Base-by-base conservation (phyloP, 192 early-diverging fungal genomes). In the Obelidium mucronatum region DNA sequence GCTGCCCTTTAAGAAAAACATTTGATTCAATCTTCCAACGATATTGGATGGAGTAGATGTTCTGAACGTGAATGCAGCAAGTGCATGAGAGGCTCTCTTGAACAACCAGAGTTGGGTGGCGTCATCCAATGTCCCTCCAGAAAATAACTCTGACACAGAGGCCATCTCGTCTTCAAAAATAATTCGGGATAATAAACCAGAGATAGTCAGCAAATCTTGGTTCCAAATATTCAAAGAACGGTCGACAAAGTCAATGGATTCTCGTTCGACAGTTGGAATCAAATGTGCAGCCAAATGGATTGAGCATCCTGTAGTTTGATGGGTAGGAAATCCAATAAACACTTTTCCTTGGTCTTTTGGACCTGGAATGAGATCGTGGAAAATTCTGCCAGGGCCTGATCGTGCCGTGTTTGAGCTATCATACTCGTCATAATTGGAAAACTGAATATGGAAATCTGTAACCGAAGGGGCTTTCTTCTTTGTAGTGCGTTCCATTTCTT, bases 221-320 rank as follows among this genome's bases (percentile, higher is more conserved):
- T 97, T 97, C 91, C 93, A 97, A 33, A 87, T 73, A 53, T 88
- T 86, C 1, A 97, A 83, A 17, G 85, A 85, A 19, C 88, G 89
- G 79, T 96, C 94, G 3, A 93, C 93, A 86, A 97, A 95, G 63
- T 97, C 95, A 35, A 97, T 88, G 15, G 84, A 87, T 77, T 97
- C 95, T 55, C 95, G 89, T 67, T 97, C 94, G 2, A 97, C 95
- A 4, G 95, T 97, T 0, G 94, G 95, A 69, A 97, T 97, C 33
- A 97, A 85, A 42, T 93, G 89, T 11, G 90, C 93, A 11, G 92
- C 92, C 37, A 96, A 76, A 63, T 94, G 94, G 33, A 89, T 87
- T 28, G 85, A 86, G 74, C 90, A 93, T 24, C 95, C 94, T 1
- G 94, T 96, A 0, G 95, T 97, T 75, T 97, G 95, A 62, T 93